Conservation (phyloP, 257 asterid genomes). For the Gynochthodes officinalis region DNA sequence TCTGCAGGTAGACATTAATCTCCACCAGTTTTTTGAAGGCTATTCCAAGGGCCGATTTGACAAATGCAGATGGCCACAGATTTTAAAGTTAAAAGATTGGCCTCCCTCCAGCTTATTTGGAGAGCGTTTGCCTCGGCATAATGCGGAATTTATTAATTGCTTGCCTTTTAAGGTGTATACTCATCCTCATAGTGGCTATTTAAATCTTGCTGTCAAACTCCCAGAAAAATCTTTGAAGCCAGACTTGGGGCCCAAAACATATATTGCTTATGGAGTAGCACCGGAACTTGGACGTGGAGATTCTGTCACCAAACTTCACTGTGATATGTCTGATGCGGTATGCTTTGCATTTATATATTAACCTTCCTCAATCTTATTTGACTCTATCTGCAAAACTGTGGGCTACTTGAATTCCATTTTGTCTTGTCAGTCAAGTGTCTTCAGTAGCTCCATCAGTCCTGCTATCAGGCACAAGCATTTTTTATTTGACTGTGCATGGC, state of each 20-base stretch:
- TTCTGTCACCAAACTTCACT: conserved; percentile 88
- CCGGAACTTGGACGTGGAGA: conserved; percentile 87
- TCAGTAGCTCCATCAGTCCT: not conserved
- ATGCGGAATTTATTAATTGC: conserved; percentile 64
- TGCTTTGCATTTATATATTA: conserved; percentile 20
- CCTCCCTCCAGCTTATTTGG: conserved; percentile 77
- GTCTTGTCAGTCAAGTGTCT: not conserved
- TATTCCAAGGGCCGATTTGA: conserved; percentile 43
- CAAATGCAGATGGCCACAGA: conserved; percentile 50
- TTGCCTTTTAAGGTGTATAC: conserved; percentile 88
- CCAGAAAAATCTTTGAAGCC: conserved; percentile 54
- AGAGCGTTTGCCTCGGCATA: conserved; percentile 83
- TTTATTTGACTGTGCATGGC: not conserved
- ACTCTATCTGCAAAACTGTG: not conserved
- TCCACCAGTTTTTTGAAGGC: conserved; percentile 62
- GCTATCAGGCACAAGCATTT: not conserved
- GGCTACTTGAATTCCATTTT: not conserved
- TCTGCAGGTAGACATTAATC: conserved; percentile 65
- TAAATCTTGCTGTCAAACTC: conserved; percentile 68
- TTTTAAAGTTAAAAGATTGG: conserved; percentile 90
- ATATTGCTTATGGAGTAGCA: conserved; percentile 78
- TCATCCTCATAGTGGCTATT: conserved; percentile 56
- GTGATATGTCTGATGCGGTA: conserved; percentile 95
- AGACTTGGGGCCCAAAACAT: conserved; percentile 93
- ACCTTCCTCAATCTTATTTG: not conserved